Evolutionary conservation across 345 rosid genomes (phyloP), one percentile per base, ranked within the genome.

Genomic region (Murraya paniculata): DNA sequence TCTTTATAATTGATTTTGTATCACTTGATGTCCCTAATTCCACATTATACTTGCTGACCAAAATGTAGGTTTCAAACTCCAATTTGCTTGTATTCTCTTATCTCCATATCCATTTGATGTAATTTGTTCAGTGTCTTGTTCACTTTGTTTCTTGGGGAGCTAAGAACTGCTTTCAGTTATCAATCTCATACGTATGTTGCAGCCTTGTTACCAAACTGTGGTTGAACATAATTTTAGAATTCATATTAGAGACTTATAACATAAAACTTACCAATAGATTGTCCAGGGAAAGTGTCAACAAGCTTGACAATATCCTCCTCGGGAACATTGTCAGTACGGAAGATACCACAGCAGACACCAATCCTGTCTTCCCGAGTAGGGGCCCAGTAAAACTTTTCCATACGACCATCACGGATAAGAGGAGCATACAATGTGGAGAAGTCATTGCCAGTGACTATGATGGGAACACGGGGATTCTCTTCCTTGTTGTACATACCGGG

Each of bases 331-430:
- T 89, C 90, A 2, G 87, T 75, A 33, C 84, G 72, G 74, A 89
- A 89, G 64, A 89, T 89, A 9, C 92, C 89, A 0, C 31, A 22
- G 80, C 90, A 87, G 38, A 87, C 83, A n/a, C 92, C 89, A 18
- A 89, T 84, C 45, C 86, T 60, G 80, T 89, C 92, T 69, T 89
- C 92, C 30, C 85, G 65, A 9, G 92, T 87, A 9, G 90, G 92
- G 4, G 92, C 86, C 92, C 92, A 84, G 71, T 87, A 89, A 84
- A 89, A 89, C 73, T 89, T 89, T 69, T 89, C 90, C 91, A 89
- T 87, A 28, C 90, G 84, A 30, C 91, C 91, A 71, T 89, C 91
- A 30, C 90, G 90, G 48, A 89, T 89, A 7, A 89, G 84, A 33
- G 91, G 90, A 2, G 91, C 91, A 61, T 85, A 89, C 77, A 89